phyloP scores from a whole-genome alignment of 2,329 filamentous ascomycete species.

The Penicillium polonicum region DNA sequence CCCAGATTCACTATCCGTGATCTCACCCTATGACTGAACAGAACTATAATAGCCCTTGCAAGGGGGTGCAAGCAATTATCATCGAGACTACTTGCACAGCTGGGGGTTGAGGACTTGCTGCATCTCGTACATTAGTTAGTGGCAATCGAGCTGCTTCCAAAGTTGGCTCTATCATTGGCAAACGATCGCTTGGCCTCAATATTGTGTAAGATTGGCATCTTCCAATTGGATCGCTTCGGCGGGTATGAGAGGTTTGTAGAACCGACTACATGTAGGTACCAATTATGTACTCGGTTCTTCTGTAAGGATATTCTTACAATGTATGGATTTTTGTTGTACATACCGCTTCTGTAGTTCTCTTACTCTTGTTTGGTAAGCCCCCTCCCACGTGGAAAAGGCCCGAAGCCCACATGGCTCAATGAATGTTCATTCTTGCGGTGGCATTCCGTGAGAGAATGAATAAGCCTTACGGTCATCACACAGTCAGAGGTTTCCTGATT shows the following conservation, averaged over 20 bases:
- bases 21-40: not conserved
- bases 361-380: not conserved
- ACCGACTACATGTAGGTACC: not conserved
- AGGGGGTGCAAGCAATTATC: constrained; percentile 22
- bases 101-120: constrained; percentile 1
- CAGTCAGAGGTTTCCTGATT: not conserved
- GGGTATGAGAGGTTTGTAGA: not conserved
- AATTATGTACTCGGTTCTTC: not conserved
- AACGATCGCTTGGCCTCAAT: not conserved
- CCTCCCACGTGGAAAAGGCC: not conserved
- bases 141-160: not conserved
- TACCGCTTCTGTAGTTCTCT: not conserved
- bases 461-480: not conserved
- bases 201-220: not conserved
- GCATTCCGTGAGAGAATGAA: not conserved
- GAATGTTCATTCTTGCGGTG: not conserved
- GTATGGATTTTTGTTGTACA: not conserved
- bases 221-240: not conserved
- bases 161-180: not conserved
- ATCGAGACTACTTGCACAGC: constrained; percentile 15
- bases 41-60: constrained; percentile 4
- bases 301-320: not conserved
- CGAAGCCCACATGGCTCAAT: constrained; percentile 5
- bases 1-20: not conserved
- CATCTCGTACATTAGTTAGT: constrained; percentile 12